Percentiles rank a stretch among this genome's conserved stretches.
Evolutionary conservation across 108 stramenopile species (phyloP).

Genomic region (Cylindrotheca closterium): DNA sequence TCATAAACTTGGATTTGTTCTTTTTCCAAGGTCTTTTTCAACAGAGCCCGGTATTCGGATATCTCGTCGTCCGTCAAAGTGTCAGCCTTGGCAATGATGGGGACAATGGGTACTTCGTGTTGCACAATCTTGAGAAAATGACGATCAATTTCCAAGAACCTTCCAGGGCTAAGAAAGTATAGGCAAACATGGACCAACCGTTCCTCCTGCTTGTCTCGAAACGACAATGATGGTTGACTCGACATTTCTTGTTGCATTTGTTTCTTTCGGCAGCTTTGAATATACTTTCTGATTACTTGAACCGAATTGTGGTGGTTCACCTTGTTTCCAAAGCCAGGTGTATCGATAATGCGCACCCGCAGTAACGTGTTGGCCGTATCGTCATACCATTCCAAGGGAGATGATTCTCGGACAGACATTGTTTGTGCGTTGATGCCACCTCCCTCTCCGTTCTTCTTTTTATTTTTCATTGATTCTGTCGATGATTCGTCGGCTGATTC

Average conservation of each 20-base stretch:
- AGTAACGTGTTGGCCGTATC: slow-evolving; percentile 15
- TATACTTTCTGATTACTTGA: slow-evolving; percentile 23
- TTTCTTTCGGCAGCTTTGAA: slow-evolving; percentile 4
- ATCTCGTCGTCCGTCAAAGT: slow-evolving; percentile 33
- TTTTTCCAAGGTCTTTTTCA: slow-evolving; percentile 6
- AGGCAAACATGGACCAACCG: slow-evolving; percentile 26
- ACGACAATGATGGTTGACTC: not conserved
- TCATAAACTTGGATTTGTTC: slow-evolving; percentile 15
- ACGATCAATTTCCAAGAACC: slow-evolving; percentile 28
- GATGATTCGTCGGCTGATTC: not conserved
- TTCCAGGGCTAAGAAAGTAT: slow-evolving; percentile 36
- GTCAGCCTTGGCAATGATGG: slow-evolving; percentile 44
- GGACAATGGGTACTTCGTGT: slow-evolving; percentile 23
- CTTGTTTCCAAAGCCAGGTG: slow-evolving; percentile 32
- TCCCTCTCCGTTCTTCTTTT: not conserved
- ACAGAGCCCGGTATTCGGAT: slow-evolving; percentile 10
- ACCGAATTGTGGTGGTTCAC: slow-evolving; percentile 28
- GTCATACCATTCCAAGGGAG: slow-evolving; percentile 18
- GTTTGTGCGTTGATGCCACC: not conserved
- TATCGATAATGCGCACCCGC: slow-evolving; percentile 32
- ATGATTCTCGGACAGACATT: not conserved
- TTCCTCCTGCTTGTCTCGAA: not conserved
- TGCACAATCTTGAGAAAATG: slow-evolving; percentile 34
- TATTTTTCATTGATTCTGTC: no score
- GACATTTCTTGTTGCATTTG: slow-evolving; percentile 7